Evolutionary conservation across 1,139 yeast species (phyloP).

Genomic region (Williopsis jadinii): DNA sequence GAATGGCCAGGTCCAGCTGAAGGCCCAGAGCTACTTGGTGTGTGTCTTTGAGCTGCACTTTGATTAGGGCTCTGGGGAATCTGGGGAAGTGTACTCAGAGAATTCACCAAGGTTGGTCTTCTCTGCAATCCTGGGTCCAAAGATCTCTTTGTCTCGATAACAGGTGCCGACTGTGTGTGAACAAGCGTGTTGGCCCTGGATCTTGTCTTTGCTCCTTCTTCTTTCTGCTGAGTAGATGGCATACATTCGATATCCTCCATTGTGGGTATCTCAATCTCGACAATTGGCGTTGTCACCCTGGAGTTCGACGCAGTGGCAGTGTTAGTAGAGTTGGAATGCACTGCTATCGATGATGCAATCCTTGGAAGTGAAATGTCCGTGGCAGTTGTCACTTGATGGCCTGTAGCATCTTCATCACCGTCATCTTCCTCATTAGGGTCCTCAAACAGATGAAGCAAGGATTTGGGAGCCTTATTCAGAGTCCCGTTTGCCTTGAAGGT

Average conservation of each 20-base stretch:
- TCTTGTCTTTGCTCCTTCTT: slow-evolving; percentile 24
- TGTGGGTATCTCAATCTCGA: slow-evolving; percentile 55
- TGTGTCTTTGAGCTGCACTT: no score
- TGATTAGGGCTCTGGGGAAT: no score
- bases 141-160: slow-evolving; percentile 32
- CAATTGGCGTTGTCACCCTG: slow-evolving; percentile 34
- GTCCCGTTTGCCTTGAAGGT: slow-evolving; percentile 23
- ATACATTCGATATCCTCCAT: slow-evolving; percentile 26
- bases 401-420: slow-evolving; percentile 8
- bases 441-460: slow-evolving; percentile 66
- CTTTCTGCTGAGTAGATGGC: slow-evolving; percentile 12
- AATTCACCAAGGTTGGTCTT: slow-evolving; percentile 15
- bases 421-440: slow-evolving; percentile 28
- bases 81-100: no score
- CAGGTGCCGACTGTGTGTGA: slow-evolving; percentile 45
- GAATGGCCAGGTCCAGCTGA: background rate
- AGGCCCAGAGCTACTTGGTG: background rate
- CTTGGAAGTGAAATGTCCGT: slow-evolving; percentile 18
- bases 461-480: slow-evolving; percentile 53
- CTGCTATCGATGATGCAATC: slow-evolving; percentile 28
- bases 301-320: slow-evolving; percentile 7
- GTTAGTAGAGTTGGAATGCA: background rate
- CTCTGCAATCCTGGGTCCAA: slow-evolving; percentile 18
- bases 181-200: slow-evolving; percentile 44
- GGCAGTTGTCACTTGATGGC: background rate